These are phyloP conservation scores for Fagopyrum esculentum DNA, from an alignment of 148 eudicot genomes.

Conservation along the genomic window DNA sequence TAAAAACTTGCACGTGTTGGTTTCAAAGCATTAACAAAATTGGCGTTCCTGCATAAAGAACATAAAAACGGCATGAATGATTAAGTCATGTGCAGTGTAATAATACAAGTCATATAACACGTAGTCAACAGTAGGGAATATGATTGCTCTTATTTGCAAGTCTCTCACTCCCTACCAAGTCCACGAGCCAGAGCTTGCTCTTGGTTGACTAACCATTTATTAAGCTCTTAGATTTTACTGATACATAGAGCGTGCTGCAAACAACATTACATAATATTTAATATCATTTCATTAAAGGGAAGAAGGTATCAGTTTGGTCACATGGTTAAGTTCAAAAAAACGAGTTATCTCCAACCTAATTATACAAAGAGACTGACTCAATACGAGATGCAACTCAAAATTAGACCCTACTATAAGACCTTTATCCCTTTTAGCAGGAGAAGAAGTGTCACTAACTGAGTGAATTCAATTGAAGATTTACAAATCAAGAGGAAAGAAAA, in stretches of 20 bases:
- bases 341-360: slow-evolving; percentile 62
- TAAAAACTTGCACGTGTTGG: too few relatives aligned
- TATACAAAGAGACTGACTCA: neutral
- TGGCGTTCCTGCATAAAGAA: slow-evolving; percentile 57
- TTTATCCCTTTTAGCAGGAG: neutral
- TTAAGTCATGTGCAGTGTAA: neutral
- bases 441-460: too few relatives aligned
- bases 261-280: neutral
- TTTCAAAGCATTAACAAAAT: too few relatives aligned
- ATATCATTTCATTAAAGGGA: neutral
- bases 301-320: neutral
- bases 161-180: slow-evolving; percentile 97
- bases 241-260: slow-evolving; percentile 72
- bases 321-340: neutral
- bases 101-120: neutral
- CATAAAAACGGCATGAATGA: neutral
- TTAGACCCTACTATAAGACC: neutral
- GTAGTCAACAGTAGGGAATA: slow-evolving; percentile 74
- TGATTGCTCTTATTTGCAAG: slow-evolving; percentile 80
- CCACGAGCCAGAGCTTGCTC: slow-evolving; percentile 98
- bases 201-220: slow-evolving; percentile 81
- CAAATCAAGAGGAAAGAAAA: too few relatives aligned
- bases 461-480: too few relatives aligned
- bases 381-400: neutral
- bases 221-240: slow-evolving; percentile 71